Percentiles rank a stretch among this genome's conserved stretches.
These are phyloP conservation scores for Starmerella scarabaei DNA, from an alignment of 805 yeast species.

Conservation along the genomic window DNA sequence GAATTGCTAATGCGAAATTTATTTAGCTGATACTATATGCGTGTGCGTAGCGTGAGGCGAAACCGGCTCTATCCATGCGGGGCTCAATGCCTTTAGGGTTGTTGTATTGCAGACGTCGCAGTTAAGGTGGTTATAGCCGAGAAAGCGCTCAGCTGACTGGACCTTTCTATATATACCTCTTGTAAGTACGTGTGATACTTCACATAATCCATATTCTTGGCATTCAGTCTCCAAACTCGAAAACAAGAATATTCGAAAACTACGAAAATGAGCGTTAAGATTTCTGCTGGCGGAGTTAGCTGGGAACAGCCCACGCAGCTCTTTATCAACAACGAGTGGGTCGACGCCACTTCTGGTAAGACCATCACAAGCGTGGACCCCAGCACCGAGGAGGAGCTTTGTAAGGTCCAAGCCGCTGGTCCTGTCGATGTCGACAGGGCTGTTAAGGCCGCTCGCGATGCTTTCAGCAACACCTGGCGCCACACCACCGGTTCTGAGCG, in stretches of 20 bases:
- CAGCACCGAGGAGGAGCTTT: constrained; percentile 58
- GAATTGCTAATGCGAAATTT: too few species aligned
- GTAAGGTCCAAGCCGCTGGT: constrained; percentile 60
- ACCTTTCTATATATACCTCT: too few species aligned
- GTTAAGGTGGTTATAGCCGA: too few species aligned
- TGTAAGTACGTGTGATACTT: too few species aligned
- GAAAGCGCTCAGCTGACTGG: too few species aligned
- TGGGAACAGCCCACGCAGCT: constrained; percentile 74
- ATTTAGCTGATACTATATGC: too few species aligned
- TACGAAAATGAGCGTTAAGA: constrained; percentile 14
- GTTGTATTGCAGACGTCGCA: too few species aligned
- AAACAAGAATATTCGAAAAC: background rate
- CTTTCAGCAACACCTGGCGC: constrained; percentile 57
- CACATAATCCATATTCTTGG: too few species aligned
- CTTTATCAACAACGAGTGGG: constrained; percentile 57
- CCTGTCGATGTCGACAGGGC: constrained; percentile 74
- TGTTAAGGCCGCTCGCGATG: constrained; percentile 69
- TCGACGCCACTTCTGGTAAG: constrained; percentile 41
- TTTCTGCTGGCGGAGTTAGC: constrained; percentile 36
- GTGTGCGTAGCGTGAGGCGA: too few species aligned
- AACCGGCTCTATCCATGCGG: too few species aligned
- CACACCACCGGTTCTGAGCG: constrained; percentile 59
- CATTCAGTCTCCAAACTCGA: background rate
- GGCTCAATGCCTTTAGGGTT: too few species aligned
- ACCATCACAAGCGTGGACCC: constrained; percentile 56